Base-by-base conservation (phyloP, 2,329 filamentous ascomycete species). In the Davidsoniella australis region DNA sequence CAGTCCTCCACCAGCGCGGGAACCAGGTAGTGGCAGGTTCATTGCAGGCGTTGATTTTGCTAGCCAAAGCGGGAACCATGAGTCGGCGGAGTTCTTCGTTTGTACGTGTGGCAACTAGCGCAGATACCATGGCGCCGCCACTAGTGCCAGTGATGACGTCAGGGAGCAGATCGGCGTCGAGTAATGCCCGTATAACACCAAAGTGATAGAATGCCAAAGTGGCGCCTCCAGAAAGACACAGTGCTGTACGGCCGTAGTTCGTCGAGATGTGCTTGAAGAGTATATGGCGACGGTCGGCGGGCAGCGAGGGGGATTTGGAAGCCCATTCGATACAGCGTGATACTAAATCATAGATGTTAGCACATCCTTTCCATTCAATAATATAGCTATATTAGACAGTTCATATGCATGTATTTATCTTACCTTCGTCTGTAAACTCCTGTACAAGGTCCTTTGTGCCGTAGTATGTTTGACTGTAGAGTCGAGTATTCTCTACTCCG, bases 401-500 rank as follows among this genome's bases (percentile, higher is more conserved):
- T 14, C 18, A 23, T 23, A 41, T 16, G 39, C 39, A 42, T 20
- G 41, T 18, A 36, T 55, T 61, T 20, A 33, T 59, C 68, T 58
- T 63, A 80, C 78, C 71, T 65, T 96, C 88, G 54, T 95, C 85
- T 41, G 94, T 69, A 59, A 89, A 96, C 49, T 80, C 79, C 64
- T 96, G 91, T 26, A 94, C 85, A 55, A 95, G 65, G 54, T 91
- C 78, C 64, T 98, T 98, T n/a, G 91, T 96, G 29, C 91, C 91
- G 57, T 87, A 94, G 61, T 98, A 98, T 2, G 89, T 94, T 66
- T 96, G 88, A 58, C 85, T 94, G 62, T 98, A 98, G n/a, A 98
- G 67, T 49, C 86, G 76, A 8, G 89, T 79, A 58, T 94, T 96
- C 63, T 98, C 91, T 12, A 94, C 80, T 0, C 91, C 91, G 16